phyloP scores from a whole-genome alignment of 768 basidiomycete species.

The Leccinum uliginosum region DNA sequence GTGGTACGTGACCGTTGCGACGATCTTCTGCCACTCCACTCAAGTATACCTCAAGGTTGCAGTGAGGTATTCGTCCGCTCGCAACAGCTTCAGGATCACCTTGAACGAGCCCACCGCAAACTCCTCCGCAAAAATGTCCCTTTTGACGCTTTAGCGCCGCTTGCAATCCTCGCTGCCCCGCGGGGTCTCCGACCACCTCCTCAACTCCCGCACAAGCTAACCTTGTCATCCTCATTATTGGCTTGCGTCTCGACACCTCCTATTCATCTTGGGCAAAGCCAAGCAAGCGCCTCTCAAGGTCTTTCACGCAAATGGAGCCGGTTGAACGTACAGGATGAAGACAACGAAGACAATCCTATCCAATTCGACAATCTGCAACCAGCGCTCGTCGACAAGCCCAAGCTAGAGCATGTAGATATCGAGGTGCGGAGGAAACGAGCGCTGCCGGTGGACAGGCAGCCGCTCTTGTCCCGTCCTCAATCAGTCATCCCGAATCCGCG shows the following conservation, averaged over 20 bases:
- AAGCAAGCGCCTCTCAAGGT: constrained; percentile 10
- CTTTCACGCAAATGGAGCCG: constrained; percentile 32
- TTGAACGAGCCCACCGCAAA: constrained; percentile 18
- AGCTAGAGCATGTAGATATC: constrained; percentile 2
- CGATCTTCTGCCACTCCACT: not conserved
- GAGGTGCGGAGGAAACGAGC: constrained; percentile 11
- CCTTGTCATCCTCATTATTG: not conserved
- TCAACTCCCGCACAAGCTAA: constrained; percentile 7
- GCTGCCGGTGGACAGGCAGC: not conserved
- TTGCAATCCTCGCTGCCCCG: constrained; percentile 18
- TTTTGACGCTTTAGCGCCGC: constrained; percentile 14
- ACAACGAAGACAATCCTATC: constrained; percentile 11
- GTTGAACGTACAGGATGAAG: constrained; percentile 22
- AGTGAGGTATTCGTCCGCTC: constrained; percentile 21
- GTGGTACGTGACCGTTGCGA: constrained; percentile 13
- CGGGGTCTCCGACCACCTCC: constrained; percentile 16
- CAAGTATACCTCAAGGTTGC: constrained; percentile 19
- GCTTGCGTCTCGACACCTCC: constrained; percentile 11
- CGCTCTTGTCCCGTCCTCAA: constrained; percentile 24
- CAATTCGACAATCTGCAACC: constrained; percentile 21
- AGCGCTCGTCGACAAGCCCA: not conserved
- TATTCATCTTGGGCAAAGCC: constrained; percentile 5
- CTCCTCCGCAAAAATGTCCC: constrained; percentile 15
- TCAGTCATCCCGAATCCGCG: constrained; percentile 13
- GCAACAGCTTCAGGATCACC: constrained; percentile 23